Percentiles rank a stretch among this genome's conserved stretches.
Evolutionary conservation across 805 yeast species (phyloP).

Genomic region (Hanseniaspora pseudoguilliermondii): DNA sequence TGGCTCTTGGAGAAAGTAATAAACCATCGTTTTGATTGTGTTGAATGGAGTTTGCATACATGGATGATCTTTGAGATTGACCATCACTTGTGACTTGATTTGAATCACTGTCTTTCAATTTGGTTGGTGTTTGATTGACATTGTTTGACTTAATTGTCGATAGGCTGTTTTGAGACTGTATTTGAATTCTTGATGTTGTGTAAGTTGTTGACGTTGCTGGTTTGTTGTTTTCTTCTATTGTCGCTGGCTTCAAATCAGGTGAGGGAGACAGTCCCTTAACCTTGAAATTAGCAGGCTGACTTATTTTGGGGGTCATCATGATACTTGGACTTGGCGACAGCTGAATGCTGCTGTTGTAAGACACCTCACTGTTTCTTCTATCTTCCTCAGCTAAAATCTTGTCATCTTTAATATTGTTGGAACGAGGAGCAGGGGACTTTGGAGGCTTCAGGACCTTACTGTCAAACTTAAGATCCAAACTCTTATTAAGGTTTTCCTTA

Average conservation of each 20-base stretch:
- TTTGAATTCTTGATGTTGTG: constrained; percentile 28
- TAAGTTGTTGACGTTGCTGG: constrained; percentile 28
- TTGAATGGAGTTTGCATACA: not conserved
- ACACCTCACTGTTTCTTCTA: not conserved
- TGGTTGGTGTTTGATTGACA: constrained; percentile 9
- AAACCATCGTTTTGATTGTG: not conserved
- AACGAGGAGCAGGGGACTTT: constrained; percentile 5
- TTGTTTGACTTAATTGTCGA: not conserved
- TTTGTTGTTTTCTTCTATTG: constrained; percentile 14
- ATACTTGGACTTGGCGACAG: constrained; percentile 7
- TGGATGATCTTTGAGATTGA: constrained; percentile 8
- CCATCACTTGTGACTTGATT: not conserved
- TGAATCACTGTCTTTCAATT: not conserved
- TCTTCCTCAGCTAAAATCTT: not conserved
- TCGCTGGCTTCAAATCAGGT: not conserved
- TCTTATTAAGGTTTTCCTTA: not conserved
- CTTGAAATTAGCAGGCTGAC: not conserved
- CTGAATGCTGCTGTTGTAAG: constrained; percentile 5
- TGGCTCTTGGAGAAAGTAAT: constrained; percentile 13
- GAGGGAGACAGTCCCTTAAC: not conserved
- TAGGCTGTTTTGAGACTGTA: constrained; percentile 19
- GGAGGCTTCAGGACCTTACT: not conserved
- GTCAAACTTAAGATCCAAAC: not conserved
- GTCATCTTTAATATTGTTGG: not conserved
- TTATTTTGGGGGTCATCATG: constrained; percentile 2